phyloP scores from a whole-genome alignment of 2,329 filamentous ascomycete genomes.

The Venturia carpophila region DNA sequence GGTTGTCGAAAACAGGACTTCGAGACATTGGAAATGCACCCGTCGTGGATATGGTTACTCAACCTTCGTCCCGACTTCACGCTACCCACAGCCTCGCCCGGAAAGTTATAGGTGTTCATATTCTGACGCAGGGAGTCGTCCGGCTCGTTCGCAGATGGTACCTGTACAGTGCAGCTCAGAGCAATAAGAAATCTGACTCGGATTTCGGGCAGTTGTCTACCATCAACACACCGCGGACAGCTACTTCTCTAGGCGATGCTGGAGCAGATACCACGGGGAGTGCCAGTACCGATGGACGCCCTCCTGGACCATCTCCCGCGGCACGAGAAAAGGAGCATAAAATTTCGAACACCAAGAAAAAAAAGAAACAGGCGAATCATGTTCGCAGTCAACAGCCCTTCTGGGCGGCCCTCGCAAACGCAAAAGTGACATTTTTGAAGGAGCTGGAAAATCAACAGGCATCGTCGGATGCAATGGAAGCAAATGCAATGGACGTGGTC shows the following conservation, averaged over 20 bases:
- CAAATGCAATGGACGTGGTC: constrained; percentile 68
- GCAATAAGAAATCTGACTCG: constrained; percentile 39
- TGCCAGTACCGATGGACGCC: constrained; percentile 41
- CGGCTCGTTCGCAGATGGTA: constrained; percentile 53
- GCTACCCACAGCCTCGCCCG: constrained; percentile 25
- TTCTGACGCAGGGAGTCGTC: constrained; percentile 64
- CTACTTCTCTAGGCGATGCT: constrained; percentile 29
- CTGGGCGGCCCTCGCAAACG: constrained; percentile 90
- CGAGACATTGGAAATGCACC: constrained; percentile 4
- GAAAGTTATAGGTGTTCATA: constrained; percentile 65
- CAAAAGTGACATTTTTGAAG: constrained; percentile 92
- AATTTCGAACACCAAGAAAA: constrained; percentile 59
- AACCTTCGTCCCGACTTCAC: constrained; percentile 6
- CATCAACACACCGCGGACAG: constrained; percentile 14
- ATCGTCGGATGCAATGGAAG: constrained; percentile 62
- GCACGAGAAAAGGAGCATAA: constrained; percentile 48
- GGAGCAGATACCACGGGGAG: constrained; percentile 44
- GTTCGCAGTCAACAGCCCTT: constrained; percentile 85
- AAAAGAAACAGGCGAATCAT: constrained; percentile 83
- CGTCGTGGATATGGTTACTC: background rate
- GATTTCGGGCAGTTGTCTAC: constrained; percentile 12
- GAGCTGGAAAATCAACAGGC: constrained; percentile 67
- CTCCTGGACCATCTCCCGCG: constrained; percentile 44
- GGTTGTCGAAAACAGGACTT: constrained; percentile 34
- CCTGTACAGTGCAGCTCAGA: constrained; percentile 29